These are phyloP conservation scores for Rugonectria rugulosa DNA, from an alignment of 2,329 filamentous ascomycete genomes.

Conservation along the genomic window DNA sequence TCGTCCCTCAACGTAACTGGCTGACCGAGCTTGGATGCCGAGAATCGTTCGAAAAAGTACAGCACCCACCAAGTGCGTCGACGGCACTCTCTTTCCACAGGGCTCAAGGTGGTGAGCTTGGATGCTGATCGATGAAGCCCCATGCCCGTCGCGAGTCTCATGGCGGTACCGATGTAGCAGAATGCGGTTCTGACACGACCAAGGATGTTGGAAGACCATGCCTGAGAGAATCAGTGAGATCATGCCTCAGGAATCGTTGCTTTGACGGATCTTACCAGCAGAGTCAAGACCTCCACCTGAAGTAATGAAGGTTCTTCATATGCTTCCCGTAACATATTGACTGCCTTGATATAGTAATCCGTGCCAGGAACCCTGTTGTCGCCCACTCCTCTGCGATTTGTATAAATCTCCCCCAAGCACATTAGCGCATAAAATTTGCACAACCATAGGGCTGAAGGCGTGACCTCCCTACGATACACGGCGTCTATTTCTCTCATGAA, in stretches of 20 bases:
- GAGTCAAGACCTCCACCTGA: conserved; percentile 51
- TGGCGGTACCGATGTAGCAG: conserved; percentile 43
- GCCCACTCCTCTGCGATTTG: conserved; percentile 43
- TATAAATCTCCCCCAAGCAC: conserved; percentile 54
- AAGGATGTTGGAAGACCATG: conserved; percentile 44
- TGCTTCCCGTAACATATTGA: conserved; percentile 50
- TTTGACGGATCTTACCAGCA: conserved; percentile 11
- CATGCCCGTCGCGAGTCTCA: conserved; percentile 51
- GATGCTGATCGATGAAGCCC: conserved; percentile 50
- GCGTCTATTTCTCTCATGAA: conserved; percentile 47
- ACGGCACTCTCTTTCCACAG: conserved; percentile 37
- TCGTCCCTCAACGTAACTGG: conserved; percentile 42
- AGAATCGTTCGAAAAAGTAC: conserved; percentile 45
- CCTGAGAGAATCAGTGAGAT: conserved; percentile 8
- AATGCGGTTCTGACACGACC: conserved; percentile 45
- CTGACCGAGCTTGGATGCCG: conserved; percentile 43
- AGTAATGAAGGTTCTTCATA: conserved; percentile 53
- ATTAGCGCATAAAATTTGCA: conserved; percentile 55
- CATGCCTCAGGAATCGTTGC: not conserved
- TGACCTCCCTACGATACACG: conserved; percentile 44
- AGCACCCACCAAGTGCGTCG: conserved; percentile 44
- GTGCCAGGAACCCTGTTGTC: conserved; percentile 49
- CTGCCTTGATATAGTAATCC: conserved; percentile 50
- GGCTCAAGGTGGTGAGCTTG: conserved; percentile 23
- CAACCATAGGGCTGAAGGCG: conserved; percentile 42